These are phyloP conservation scores for Backusella liffmaniae DNA, from an alignment of 192 early-diverging fungal species.

Conservation along the genomic window DNA sequence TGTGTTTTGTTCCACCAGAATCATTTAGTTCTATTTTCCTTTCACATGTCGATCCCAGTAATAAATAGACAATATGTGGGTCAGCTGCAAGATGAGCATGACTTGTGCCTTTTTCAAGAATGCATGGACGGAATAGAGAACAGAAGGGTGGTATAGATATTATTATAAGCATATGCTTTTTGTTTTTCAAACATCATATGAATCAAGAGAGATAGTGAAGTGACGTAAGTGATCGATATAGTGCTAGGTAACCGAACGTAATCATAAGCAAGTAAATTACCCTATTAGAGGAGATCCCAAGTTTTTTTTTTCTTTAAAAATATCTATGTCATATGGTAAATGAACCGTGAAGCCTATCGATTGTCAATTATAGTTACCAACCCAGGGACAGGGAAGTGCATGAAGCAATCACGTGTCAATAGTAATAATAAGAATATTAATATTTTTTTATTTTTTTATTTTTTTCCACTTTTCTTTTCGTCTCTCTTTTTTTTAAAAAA, in stretches of 20 bases:
- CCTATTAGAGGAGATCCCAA: background rate
- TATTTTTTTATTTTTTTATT: background rate
- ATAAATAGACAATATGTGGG: background rate
- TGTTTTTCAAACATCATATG: background rate
- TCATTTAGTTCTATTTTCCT: background rate
- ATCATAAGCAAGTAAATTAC: background rate
- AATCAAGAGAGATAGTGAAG: background rate
- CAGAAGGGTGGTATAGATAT: background rate
- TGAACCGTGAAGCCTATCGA: background rate
- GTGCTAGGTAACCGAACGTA: background rate
- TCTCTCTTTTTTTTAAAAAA: background rate
- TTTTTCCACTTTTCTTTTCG: background rate
- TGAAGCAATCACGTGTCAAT: conserved; percentile 5
- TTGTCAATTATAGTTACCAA: too few relatives aligned
- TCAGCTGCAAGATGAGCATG: background rate
- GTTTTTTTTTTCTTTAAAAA: background rate
- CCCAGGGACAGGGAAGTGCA: background rate
- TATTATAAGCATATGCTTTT: background rate
- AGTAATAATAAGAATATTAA: background rate
- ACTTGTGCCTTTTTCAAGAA: background rate
- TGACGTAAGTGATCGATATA: background rate
- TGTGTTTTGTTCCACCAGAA: background rate
- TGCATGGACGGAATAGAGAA: background rate
- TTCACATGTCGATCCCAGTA: background rate
- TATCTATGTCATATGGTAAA: background rate